Conservation (phyloP, 768 basidiomycete genomes). For the Trametes elegans region DNA sequence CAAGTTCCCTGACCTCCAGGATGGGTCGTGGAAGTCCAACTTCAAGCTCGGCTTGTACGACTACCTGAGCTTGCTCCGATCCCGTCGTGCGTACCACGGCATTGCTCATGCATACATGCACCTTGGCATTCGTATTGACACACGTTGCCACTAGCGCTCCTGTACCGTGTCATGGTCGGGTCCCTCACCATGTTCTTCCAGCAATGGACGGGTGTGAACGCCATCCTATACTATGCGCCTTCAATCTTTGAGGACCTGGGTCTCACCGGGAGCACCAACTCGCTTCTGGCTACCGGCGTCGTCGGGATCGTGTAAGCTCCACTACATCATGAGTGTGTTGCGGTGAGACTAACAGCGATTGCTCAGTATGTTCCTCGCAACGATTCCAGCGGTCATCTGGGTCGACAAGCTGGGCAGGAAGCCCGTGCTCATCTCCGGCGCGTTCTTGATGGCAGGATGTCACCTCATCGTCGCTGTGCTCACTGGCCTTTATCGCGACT, state of each 20-base stretch:
- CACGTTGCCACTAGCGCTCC: slow-evolving; percentile 39
- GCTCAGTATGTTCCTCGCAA: slow-evolving; percentile 66
- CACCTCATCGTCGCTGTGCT: slow-evolving; percentile 71
- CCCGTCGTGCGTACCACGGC: slow-evolving; percentile 36
- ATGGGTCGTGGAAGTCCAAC: slow-evolving; percentile 52
- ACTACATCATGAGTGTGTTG: not conserved
- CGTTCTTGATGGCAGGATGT: slow-evolving; percentile 67
- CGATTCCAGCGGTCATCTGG: slow-evolving; percentile 81
- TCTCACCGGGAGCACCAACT: slow-evolving; percentile 57
- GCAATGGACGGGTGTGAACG: slow-evolving; percentile 81
- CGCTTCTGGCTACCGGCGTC: slow-evolving; percentile 63
- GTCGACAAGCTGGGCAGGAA: slow-evolving; percentile 75
- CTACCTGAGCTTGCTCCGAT: slow-evolving; percentile 60
- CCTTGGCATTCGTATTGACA: too few relatives aligned
- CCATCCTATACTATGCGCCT: slow-evolving; percentile 75
- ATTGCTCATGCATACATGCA: not conserved
- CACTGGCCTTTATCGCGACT: slow-evolving; percentile 53
- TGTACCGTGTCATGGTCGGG: slow-evolving; percentile 63
- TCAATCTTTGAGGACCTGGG: slow-evolving; percentile 63
- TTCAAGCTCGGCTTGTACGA: slow-evolving; percentile 60
- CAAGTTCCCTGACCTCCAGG: slow-evolving; percentile 63
- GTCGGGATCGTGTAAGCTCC: slow-evolving; percentile 70
- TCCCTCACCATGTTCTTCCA: slow-evolving; percentile 77
- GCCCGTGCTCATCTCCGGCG: slow-evolving; percentile 71
- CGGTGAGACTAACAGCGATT: not conserved